phyloP scores from a whole-genome alignment of 108 stramenopile species.

The Epithemia pelagica region DNA sequence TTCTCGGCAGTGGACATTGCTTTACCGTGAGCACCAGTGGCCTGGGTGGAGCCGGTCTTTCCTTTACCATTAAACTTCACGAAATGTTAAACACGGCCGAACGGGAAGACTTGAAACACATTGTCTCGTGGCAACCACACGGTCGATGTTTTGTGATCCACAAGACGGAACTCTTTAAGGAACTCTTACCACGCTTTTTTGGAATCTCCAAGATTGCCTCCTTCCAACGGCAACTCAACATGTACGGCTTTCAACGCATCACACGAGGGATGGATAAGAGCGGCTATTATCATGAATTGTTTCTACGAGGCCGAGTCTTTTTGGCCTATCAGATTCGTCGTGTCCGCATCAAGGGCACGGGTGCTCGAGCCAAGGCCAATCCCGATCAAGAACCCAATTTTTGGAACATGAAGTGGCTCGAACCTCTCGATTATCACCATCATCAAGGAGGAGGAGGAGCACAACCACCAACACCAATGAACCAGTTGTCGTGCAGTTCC shows the following conservation, averaged over 20 bases:
- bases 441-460: too few species aligned
- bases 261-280: conserved; percentile 39
- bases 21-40: conserved; percentile 4
- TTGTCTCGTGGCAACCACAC: conserved; percentile 54
- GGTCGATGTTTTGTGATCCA: conserved; percentile 18
- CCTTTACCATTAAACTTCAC: conserved; percentile 28
- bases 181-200: conserved; percentile 57
- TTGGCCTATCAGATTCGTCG: conserved; percentile 63
- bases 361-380: conserved; percentile 54
- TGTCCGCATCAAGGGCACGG: conserved; percentile 78
- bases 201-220: conserved; percentile 15
- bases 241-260: conserved; percentile 68
- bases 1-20: background rate
- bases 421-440: background rate
- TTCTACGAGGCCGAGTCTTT: conserved; percentile 56
- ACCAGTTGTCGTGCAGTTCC: too few species aligned
- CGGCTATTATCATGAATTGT: conserved; percentile 72
- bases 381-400: conserved; percentile 82
- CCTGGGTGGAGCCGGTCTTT: conserved; percentile 9
- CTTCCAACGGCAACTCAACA: conserved; percentile 49
- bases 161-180: conserved; percentile 16
- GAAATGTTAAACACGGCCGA: conserved; percentile 28
- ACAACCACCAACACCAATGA: too few species aligned
- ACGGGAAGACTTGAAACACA: conserved; percentile 26
- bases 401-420: conserved; percentile 57